Conservation (phyloP, 106 monocot genomes). For the Dendrobium huoshanense region DNA sequence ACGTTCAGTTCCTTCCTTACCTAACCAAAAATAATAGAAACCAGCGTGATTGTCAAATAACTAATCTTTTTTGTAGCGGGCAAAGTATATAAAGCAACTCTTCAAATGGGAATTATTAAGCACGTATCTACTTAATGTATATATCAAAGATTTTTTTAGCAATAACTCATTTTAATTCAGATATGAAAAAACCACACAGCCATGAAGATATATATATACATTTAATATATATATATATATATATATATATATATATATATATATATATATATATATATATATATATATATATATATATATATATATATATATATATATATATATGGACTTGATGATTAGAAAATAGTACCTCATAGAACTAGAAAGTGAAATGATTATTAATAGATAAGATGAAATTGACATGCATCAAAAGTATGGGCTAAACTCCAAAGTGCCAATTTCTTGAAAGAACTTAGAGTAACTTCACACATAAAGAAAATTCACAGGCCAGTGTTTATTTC, state of each 20-base stretch:
- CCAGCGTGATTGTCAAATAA: slow-evolving; percentile 2
- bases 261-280: too few species aligned
- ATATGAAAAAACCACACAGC: too few species aligned
- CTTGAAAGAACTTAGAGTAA: background rate
- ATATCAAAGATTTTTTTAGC: too few species aligned
- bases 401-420: background rate
- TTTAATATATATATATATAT: too few species aligned
- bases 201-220: too few species aligned
- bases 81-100: background rate
- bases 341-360: background rate
- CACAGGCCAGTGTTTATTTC: background rate
- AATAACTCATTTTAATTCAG: too few species aligned
- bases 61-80: background rate
- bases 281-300: too few species aligned
- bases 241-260: too few species aligned
- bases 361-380: background rate
- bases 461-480: background rate
- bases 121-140: background rate
- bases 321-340: too few species aligned
- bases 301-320: too few species aligned
- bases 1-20: slow-evolving; percentile 49
- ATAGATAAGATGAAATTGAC: background rate
- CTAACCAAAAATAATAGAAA: slow-evolving; percentile 19
- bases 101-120: background rate
- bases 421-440: background rate